A percentile compares a stretch with the other conserved stretches of the same genome.
phyloP scores from a whole-genome alignment of 306 rosid species.

The Castanea sativa region DNA sequence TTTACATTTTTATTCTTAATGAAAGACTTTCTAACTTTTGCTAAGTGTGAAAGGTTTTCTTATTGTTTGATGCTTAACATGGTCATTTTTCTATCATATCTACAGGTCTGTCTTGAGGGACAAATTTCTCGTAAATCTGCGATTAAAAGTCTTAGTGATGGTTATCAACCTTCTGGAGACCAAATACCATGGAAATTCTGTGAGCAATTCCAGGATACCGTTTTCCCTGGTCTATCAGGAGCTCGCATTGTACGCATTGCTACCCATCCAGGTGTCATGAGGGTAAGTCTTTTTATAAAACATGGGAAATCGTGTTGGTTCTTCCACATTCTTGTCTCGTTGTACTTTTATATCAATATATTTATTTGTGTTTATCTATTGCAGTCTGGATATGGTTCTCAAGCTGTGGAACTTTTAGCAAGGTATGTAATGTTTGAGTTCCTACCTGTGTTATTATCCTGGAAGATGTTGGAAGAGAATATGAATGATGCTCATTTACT shows the following conservation, averaged over 20 bases:
- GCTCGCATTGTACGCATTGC: slow-evolving; percentile 98
- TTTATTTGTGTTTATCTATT: slow-evolving; percentile 20
- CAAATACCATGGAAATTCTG: slow-evolving; percentile 96
- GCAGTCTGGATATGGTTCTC: slow-evolving; percentile 97
- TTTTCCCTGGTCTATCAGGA: slow-evolving; percentile 86
- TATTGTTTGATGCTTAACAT: slow-evolving; percentile 3
- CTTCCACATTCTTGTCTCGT: slow-evolving; percentile 16
- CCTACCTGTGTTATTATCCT: slow-evolving; percentile 9
- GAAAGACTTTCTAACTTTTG: background rate
- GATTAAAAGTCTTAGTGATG: slow-evolving; percentile 64
- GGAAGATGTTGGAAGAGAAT: background rate
- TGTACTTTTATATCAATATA: background rate
- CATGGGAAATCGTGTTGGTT: slow-evolving; percentile 14
- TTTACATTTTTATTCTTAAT: background rate
- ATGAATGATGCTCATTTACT: background rate
- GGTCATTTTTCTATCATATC: slow-evolving; percentile 8
- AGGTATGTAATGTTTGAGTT: slow-evolving; percentile 55
- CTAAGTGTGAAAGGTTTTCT: background rate
- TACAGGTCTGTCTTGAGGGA: slow-evolving; percentile 85
- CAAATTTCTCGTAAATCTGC: slow-evolving; percentile 87
- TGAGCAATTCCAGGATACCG: slow-evolving; percentile 88
- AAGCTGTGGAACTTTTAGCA: slow-evolving; percentile 88
- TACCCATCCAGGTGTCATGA: slow-evolving; percentile 90
- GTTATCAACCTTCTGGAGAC: slow-evolving; percentile 88
- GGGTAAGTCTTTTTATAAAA: slow-evolving; percentile 45